Percentiles rank a stretch among this genome's conserved stretches.
phyloP scores from a whole-genome alignment of 441 rosid genomes.

The Populus hybrid region DNA sequence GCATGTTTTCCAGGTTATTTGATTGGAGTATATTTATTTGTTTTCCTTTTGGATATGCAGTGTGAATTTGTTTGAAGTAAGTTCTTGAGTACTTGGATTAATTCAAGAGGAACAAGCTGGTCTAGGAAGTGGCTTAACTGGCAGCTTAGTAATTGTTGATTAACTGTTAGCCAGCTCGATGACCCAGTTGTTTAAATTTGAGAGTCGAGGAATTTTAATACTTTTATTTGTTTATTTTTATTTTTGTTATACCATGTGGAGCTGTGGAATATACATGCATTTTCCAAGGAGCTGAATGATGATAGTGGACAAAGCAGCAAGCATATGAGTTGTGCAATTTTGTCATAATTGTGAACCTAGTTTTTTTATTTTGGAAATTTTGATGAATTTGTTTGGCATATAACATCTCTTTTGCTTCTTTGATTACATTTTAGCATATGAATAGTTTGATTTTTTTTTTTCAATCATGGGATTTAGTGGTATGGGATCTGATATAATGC shows the following conservation, averaged over 20 bases:
- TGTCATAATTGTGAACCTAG: neutral
- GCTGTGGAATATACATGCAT: neutral
- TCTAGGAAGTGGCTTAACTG: neutral
- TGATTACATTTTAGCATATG: neutral
- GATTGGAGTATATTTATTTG: neutral
- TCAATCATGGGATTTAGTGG: neutral
- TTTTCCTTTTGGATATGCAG: neutral
- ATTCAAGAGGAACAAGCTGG: neutral
- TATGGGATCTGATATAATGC: neutral
- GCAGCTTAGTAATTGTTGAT: conserved; percentile 8
- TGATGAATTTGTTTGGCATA: neutral
- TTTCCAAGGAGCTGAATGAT: neutral
- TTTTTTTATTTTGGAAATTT: neutral
- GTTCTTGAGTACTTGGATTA: neutral
- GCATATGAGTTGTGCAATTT: neutral
- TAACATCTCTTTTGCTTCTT: neutral
- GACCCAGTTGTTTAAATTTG: neutral
- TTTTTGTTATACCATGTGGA: neutral
- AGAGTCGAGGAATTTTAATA: neutral
- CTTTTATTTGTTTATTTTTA: neutral
- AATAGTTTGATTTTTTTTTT: neutral
- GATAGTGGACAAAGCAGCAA: neutral
- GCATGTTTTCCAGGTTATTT: neutral
- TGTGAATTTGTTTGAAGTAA: neutral
- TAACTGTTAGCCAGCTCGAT: neutral